Percentiles rank a stretch among this genome's conserved stretches.
These are phyloP conservation scores for Asparagopsis taxiformis DNA, from an alignment of 31 red algal species.

Conservation along the genomic window DNA sequence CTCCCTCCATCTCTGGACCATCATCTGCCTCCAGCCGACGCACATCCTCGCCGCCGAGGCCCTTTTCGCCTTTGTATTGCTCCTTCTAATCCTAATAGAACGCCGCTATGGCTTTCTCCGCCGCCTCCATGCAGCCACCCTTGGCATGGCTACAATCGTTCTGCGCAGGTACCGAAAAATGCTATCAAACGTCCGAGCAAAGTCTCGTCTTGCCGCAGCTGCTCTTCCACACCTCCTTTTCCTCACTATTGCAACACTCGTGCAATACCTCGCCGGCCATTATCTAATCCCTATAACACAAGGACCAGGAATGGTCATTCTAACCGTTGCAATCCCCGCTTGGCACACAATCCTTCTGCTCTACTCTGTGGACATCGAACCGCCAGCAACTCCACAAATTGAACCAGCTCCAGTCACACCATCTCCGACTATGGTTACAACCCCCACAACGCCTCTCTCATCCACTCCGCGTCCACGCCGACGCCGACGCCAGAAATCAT, in stretches of 20 bases:
- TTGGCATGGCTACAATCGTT: slow-evolving; percentile 3
- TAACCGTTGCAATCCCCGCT: too few relatives aligned
- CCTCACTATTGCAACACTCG: background rate
- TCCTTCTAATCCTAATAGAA: slow-evolving; percentile 19
- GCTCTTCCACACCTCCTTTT: slow-evolving; percentile 28
- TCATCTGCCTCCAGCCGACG: slow-evolving; percentile 34
- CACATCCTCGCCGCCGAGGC: slow-evolving; percentile 35
- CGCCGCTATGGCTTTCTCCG: slow-evolving; percentile 37
- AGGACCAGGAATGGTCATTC: slow-evolving; percentile 24
- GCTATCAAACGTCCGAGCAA: slow-evolving; percentile 16
- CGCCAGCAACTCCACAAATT: too few relatives aligned
- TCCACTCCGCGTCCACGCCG: background rate
- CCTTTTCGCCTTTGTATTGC: background rate
- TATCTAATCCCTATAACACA: slow-evolving; percentile 8
- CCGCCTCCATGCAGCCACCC: background rate
- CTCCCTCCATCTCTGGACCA: slow-evolving; percentile 9
- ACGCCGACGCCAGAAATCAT: background rate
- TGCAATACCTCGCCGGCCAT: slow-evolving; percentile 7
- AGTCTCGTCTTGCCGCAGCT: slow-evolving; percentile 36
- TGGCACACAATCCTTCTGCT: too few relatives aligned
- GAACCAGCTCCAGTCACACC: too few relatives aligned
- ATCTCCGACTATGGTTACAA: too few relatives aligned
- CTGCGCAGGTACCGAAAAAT: slow-evolving; percentile 5
- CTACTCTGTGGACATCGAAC: too few relatives aligned
- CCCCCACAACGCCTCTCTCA: too few relatives aligned